These are phyloP conservation scores for Annulohypoxylon nitens DNA, from an alignment of 495 filamentous ascomycete species.

Conservation along the genomic window DNA sequence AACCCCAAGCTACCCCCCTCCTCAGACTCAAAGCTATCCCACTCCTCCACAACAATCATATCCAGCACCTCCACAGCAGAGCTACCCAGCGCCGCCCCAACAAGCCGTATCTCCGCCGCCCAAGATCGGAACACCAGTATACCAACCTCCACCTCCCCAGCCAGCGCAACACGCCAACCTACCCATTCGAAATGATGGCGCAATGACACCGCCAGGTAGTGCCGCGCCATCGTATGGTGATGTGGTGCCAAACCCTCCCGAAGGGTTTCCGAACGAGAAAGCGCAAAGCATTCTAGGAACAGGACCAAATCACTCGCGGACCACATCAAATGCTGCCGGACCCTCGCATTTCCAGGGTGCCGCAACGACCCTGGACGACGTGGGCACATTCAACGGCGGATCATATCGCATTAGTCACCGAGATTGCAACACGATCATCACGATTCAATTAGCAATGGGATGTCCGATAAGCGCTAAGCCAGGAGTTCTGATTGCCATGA, in stretches of 20 bases:
- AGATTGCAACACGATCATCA: slow-evolving; percentile 89
- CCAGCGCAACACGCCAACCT: slow-evolving; percentile 43
- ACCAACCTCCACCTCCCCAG: slow-evolving; percentile 50
- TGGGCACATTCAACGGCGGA: slow-evolving; percentile 96
- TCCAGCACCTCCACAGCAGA: slow-evolving; percentile 57
- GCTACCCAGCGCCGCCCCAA: slow-evolving; percentile 52
- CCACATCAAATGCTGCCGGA: slow-evolving; percentile 60
- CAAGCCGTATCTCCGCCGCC: slow-evolving; percentile 48
- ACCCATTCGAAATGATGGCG: slow-evolving; percentile 49
- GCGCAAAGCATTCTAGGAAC: slow-evolving; percentile 44
- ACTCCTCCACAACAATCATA: slow-evolving; percentile 57
- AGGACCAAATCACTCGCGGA: slow-evolving; percentile 52
- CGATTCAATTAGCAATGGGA: slow-evolving; percentile 88
- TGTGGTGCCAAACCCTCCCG: slow-evolving; percentile 43
- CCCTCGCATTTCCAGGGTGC: slow-evolving; percentile 70
- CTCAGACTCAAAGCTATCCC: slow-evolving; percentile 49
- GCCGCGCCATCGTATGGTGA: slow-evolving; percentile 54
- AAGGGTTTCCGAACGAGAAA: slow-evolving; percentile 57
- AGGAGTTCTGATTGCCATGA: slow-evolving; percentile 93
- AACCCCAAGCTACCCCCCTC: slow-evolving; percentile 53
- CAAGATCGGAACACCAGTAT: slow-evolving; percentile 44
- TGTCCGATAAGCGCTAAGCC: slow-evolving; percentile 86
- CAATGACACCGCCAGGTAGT: slow-evolving; percentile 47
- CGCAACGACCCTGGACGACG: slow-evolving; percentile 75
- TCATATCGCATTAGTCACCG: slow-evolving; percentile 93